Evolutionary conservation across 1,139 yeast species (phyloP).

Genomic region (Hemisphaericaspora subhashii): DNA sequence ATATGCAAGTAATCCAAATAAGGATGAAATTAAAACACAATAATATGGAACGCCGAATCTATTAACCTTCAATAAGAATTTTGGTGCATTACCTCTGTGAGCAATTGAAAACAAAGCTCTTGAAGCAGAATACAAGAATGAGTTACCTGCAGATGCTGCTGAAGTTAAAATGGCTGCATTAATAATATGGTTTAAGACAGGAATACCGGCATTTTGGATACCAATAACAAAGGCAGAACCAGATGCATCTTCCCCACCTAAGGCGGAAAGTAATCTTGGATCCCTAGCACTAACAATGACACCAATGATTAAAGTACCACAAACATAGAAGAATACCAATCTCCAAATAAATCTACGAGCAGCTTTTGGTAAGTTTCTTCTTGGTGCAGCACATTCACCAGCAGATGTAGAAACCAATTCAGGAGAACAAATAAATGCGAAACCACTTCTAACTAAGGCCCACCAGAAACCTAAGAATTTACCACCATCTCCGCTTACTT

Average conservation of each 20-base stretch:
- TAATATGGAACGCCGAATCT: constrained; percentile 64
- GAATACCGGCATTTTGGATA: constrained; percentile 59
- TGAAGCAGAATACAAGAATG: constrained; percentile 70
- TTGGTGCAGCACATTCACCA: constrained; percentile 47
- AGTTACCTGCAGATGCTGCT: constrained; percentile 72
- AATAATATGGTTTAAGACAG: constrained; percentile 61
- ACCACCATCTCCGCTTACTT: constrained; percentile 61
- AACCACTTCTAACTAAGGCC: constrained; percentile 40
- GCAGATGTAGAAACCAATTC: constrained; percentile 40
- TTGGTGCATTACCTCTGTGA: constrained; percentile 63
- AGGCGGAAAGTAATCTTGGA: constrained; percentile 21
- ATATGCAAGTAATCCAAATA: constrained; percentile 53
- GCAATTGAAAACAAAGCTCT: constrained; percentile 68
- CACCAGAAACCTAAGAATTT: constrained; percentile 41
- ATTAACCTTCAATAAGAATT: constrained; percentile 54
- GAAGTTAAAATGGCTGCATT: constrained; percentile 69
- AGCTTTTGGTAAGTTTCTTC: constrained; percentile 47
- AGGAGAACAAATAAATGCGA: constrained; percentile 40
- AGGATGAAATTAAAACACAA: constrained; percentile 37
- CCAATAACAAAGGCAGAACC: constrained; percentile 55
- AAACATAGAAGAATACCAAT: constrained; percentile 47
- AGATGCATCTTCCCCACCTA: constrained; percentile 41
- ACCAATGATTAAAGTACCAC: constrained; percentile 49
- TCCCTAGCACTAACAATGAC: constrained; percentile 41
- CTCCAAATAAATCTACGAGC: constrained; percentile 48